Conservation (phyloP, 2,329 filamentous ascomycete genomes). For the Talaromyces sp. region DNA sequence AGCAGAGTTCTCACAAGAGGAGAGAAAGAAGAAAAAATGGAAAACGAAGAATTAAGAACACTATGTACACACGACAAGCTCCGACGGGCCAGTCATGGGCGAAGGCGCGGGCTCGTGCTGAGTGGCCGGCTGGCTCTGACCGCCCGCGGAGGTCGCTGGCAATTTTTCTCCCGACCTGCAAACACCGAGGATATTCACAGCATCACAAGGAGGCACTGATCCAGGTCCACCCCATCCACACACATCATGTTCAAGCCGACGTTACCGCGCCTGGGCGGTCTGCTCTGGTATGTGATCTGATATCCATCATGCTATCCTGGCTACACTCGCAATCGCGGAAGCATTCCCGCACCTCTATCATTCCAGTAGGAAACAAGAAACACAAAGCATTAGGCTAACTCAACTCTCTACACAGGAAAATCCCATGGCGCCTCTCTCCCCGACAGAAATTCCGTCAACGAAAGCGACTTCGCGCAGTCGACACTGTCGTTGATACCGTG, state of each 20-base stretch:
- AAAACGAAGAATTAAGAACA: neutral
- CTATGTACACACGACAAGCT: neutral
- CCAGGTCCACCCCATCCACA: neutral
- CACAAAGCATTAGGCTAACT: conserved; percentile 12
- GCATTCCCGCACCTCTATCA: neutral
- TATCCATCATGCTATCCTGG: neutral
- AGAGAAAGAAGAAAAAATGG: neutral
- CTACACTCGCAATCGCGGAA: neutral
- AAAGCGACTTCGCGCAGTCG: conserved; percentile 75
- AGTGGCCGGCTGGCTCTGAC: neutral
- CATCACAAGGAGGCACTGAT: neutral
- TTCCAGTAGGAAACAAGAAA: neutral
- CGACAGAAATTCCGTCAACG: conserved; percentile 88
- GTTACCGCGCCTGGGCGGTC: conserved; percentile 68
- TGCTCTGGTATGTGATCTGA: conserved; percentile 62
- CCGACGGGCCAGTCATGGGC: conserved; percentile 6
- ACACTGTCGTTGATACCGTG: conserved; percentile 78
- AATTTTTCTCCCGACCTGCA: neutral
- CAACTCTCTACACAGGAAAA: conserved; percentile 62
- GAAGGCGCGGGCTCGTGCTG: conserved; percentile 4
- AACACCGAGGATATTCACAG: neutral
- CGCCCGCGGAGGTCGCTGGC: neutral
- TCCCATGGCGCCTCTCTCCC: conserved; percentile 87
- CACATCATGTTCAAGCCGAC: conserved; percentile 75
- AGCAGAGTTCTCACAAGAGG: too few relatives aligned